Conservation (phyloP, 106 monocot species). For the Cymbidium sinense region DNA sequence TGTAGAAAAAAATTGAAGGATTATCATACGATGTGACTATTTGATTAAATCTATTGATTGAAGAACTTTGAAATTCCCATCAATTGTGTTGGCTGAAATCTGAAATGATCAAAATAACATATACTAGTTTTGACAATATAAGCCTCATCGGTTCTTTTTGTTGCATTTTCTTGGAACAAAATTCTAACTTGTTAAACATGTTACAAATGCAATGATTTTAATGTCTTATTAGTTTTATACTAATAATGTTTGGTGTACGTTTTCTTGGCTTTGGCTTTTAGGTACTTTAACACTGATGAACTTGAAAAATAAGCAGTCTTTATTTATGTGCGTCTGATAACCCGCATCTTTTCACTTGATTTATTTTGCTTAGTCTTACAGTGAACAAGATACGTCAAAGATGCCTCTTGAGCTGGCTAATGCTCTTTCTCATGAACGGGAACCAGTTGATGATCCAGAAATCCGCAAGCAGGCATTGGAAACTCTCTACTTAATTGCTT, state of each 20-base stretch:
- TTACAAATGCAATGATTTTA: background rate
- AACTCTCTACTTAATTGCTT: constrained; percentile 75
- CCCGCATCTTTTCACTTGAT: background rate
- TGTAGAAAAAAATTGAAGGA: no score
- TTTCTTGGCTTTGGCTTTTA: background rate
- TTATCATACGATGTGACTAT: background rate
- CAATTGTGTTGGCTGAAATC: background rate
- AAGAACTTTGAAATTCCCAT: background rate
- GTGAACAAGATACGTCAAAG: constrained; percentile 69
- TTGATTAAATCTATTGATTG: background rate
- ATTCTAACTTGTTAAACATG: background rate
- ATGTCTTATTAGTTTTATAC: background rate
- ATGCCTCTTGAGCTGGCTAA: constrained; percentile 88
- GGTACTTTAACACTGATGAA: background rate
- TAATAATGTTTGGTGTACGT: background rate
- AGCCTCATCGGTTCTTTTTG: background rate
- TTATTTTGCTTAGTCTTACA: constrained; percentile 52
- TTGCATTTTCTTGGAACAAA: background rate
- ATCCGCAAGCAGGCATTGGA: constrained; percentile 83
- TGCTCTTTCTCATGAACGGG: constrained; percentile 84
- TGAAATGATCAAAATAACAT: background rate
- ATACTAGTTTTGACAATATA: background rate
- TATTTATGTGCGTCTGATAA: background rate
- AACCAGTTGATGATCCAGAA: constrained; percentile 79
- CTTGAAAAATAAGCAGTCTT: background rate